These are phyloP conservation scores for Spergularia bocconei DNA, from an alignment of 148 eudicot species.

Conservation along the genomic window DNA sequence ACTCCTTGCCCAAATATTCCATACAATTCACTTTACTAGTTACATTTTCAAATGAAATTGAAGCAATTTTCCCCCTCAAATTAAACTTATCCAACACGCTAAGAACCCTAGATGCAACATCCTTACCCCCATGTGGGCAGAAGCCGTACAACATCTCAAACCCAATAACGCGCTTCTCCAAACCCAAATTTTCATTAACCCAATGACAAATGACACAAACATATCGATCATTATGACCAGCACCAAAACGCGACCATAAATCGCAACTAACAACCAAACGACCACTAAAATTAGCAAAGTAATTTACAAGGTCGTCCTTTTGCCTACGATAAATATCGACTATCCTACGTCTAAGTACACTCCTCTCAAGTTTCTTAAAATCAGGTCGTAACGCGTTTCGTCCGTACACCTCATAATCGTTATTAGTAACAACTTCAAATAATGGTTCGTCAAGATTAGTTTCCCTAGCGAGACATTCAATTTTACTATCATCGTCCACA, in stretches of 20 bases:
- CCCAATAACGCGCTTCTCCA: constrained; percentile 10
- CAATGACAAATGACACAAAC: constrained; percentile 22
- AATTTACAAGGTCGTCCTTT: background rate
- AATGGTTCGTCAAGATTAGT: background rate
- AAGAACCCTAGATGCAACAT: background rate
- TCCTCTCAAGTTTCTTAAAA: background rate
- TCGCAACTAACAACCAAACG: constrained; percentile 3
- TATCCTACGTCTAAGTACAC: background rate
- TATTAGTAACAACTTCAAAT: background rate
- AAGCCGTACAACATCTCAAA: background rate
- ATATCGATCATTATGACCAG: background rate
- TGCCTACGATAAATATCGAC: background rate
- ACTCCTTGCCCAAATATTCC: background rate
- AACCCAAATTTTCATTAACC: background rate
- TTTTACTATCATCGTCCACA: background rate
- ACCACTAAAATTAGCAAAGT: background rate
- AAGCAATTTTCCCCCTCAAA: background rate
- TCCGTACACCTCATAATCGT: background rate
- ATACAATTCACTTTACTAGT: background rate
- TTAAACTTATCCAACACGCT: background rate
- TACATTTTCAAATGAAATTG: background rate
- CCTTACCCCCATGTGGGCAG: background rate
- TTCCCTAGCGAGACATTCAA: background rate
- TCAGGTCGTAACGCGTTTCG: background rate
- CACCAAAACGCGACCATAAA: constrained; percentile 10